Percentiles rank a stretch among this genome's conserved stretches.
phyloP scores from a whole-genome alignment of 1,284 basidiomycete species.

The Xerocomus amazonicus region DNA sequence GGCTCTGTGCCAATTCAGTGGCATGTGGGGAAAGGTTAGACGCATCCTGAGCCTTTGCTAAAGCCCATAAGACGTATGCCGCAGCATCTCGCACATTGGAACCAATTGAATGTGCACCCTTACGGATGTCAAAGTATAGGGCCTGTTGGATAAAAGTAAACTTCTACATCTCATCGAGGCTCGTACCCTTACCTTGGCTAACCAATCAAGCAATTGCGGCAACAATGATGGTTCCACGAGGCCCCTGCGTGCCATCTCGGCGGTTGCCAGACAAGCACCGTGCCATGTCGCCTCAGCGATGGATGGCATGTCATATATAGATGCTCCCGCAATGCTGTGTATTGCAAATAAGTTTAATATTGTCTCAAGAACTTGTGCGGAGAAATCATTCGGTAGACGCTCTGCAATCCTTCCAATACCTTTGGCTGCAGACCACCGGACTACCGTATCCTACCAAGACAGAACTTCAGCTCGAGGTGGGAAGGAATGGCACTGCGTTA shows the following conservation, averaged over 20 bases:
- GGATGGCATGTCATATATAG: conserved; percentile 69
- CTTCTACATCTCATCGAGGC: conserved; percentile 9
- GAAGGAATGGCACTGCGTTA: conserved; percentile 31
- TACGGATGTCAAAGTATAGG: conserved; percentile 87
- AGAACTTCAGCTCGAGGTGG: background rate
- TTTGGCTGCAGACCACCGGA: conserved; percentile 95
- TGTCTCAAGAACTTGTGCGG: conserved; percentile 78
- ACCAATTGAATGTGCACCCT: conserved; percentile 90
- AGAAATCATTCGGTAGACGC: conserved; percentile 73
- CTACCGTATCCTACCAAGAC: conserved; percentile 77
- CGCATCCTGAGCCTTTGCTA: conserved; percentile 74
- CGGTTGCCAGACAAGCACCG: conserved; percentile 88
- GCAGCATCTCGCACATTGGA: conserved; percentile 94
- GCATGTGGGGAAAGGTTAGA: conserved; percentile 63
- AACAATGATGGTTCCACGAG: conserved; percentile 61
- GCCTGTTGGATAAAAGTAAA: conserved; percentile 51
- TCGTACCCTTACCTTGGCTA: conserved; percentile 59
- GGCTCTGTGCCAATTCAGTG: conserved; percentile 59
- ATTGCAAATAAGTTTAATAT: conserved; percentile 70
- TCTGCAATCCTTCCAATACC: conserved; percentile 85
- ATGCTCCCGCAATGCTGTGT: conserved; percentile 56
- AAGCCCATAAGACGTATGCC: conserved; percentile 92
- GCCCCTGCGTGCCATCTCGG: conserved; percentile 86
- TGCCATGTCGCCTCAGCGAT: conserved; percentile 90
- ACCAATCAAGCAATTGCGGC: conserved; percentile 67